These are phyloP conservation scores for Eucalyptus cloeziana DNA, from an alignment of 345 rosid genomes.

Conservation along the genomic window DNA sequence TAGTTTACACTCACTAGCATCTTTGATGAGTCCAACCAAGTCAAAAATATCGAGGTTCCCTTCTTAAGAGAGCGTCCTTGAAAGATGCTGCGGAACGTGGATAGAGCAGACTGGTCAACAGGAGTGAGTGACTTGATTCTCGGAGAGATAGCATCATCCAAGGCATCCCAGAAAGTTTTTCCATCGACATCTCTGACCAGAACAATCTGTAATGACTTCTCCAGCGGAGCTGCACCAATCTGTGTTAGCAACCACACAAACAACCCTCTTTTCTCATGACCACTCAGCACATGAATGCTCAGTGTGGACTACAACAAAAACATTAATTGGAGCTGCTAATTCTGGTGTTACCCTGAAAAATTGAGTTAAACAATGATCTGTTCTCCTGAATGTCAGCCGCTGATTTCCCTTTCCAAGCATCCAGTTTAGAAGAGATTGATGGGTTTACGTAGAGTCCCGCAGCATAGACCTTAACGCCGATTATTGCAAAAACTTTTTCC, in stretches of 20 bases:
- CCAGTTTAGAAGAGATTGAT: conserved; percentile 28
- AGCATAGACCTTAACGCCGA: conserved; percentile 83
- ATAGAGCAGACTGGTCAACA: conserved; percentile 47
- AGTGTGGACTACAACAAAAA: background rate
- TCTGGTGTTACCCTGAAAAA: conserved; percentile 40
- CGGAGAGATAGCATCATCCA: conserved; percentile 67
- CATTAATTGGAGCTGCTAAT: background rate
- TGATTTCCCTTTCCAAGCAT: conserved; percentile 44
- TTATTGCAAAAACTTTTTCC: conserved; percentile 79
- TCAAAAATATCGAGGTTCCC: conserved; percentile 61
- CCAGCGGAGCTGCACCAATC: conserved; percentile 30
- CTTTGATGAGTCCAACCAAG: conserved; percentile 57
- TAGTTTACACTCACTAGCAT: conserved; percentile 51
- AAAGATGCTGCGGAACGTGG: conserved; percentile 52
- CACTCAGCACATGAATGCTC: background rate
- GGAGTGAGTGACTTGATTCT: conserved; percentile 46
- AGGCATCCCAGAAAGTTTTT: conserved; percentile 89
- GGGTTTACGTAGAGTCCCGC: conserved; percentile 57
- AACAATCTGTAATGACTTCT: conserved; percentile 71
- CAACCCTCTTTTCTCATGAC: background rate
- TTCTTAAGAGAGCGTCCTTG: conserved; percentile 60
- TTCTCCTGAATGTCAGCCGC: conserved; percentile 38
- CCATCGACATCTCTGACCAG: conserved; percentile 95
- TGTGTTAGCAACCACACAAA: background rate
- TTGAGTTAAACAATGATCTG: conserved; percentile 33